phyloP scores from a whole-genome alignment of 176 grass and related monocot species.

The Rhipidocladum racemiflorum region DNA sequence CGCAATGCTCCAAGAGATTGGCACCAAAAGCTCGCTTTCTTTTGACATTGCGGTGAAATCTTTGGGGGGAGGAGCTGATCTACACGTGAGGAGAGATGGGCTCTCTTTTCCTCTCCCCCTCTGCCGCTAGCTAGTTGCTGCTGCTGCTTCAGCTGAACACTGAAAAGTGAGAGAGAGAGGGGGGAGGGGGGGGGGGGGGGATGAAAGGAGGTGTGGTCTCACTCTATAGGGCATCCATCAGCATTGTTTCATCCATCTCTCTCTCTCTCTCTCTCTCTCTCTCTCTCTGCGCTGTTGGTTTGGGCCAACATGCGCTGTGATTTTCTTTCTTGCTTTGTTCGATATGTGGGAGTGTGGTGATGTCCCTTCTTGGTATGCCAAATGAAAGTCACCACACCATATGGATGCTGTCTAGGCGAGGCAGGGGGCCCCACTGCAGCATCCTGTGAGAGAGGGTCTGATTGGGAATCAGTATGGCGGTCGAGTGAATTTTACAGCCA shows the following conservation, averaged over 20 bases:
- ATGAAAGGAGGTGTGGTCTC: not conserved
- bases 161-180: conserved; percentile 19
- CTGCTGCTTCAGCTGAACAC: conserved; percentile 31
- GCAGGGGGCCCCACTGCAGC: not conserved
- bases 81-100: conserved; percentile 11
- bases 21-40: conserved; percentile 47
- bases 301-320: too few species aligned
- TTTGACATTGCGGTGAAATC: conserved; percentile 18
- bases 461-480: not conserved
- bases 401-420: not conserved
- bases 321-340: conserved; percentile 16
- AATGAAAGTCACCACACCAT: conserved; percentile 15
- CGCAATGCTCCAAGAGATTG: conserved; percentile 32
- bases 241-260: not conserved
- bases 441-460: not conserved
- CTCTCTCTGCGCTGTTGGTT: too few species aligned
- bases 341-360: conserved; percentile 14
- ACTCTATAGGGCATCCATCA: not conserved
- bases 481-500: not conserved
- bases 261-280: not conserved
- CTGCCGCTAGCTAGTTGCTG: not conserved
- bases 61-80: not conserved
- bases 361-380: conserved; percentile 41
- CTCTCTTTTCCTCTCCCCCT: not conserved
- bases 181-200: not conserved